Percentiles rank a stretch among this genome's conserved stretches.
Conservation (phyloP, 2,329 filamentous ascomycete genomes). For the Paraphaeosphaeria sporulosa region DNA sequence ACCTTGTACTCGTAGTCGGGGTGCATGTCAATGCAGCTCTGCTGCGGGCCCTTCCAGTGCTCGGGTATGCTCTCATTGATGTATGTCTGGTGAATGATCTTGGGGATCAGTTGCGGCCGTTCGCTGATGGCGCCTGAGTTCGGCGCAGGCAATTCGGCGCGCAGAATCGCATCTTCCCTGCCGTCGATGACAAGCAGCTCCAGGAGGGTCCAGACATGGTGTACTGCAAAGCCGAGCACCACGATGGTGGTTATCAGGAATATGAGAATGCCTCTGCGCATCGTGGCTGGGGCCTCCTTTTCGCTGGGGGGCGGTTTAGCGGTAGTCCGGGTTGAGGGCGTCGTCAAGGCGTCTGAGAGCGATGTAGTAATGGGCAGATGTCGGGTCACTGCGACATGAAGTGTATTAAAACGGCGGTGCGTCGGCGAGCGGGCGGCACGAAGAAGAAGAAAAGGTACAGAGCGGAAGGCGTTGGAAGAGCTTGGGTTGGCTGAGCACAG, state of each 20-base stretch:
- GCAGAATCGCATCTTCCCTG: slow-evolving; percentile 70
- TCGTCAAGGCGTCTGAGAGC: slow-evolving; percentile 13
- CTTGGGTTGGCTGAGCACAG: slow-evolving; percentile 27
- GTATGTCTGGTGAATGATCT: slow-evolving; percentile 81
- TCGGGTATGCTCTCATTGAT: slow-evolving; percentile 73
- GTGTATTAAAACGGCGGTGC: slow-evolving; percentile 21
- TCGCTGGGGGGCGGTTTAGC: slow-evolving; percentile 8
- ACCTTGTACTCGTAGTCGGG: slow-evolving; percentile 78
- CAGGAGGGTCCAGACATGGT: slow-evolving; percentile 74
- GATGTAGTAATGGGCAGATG: slow-evolving; percentile 20
- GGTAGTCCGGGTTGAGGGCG: slow-evolving; percentile 5
- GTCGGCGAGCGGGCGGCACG: slow-evolving; percentile 21
- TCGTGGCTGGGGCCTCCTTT: slow-evolving; percentile 50
- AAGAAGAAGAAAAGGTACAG: slow-evolving; percentile 20
- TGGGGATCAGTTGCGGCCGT: slow-evolving; percentile 70
- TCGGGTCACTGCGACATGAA: slow-evolving; percentile 21
- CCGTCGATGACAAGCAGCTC: slow-evolving; percentile 74
- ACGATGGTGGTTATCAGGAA: slow-evolving; percentile 71
- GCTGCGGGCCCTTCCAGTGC: slow-evolving; percentile 70
- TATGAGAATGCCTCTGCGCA: slow-evolving; percentile 68
- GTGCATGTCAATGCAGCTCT: slow-evolving; percentile 72
- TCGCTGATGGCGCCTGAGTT: slow-evolving; percentile 67
- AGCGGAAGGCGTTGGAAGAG: slow-evolving; percentile 22
- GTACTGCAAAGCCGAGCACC: slow-evolving; percentile 69
- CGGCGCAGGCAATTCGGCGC: slow-evolving; percentile 70